Conservation (phyloP, 495 filamentous ascomycete genomes). For the Cryomyces minteri region DNA sequence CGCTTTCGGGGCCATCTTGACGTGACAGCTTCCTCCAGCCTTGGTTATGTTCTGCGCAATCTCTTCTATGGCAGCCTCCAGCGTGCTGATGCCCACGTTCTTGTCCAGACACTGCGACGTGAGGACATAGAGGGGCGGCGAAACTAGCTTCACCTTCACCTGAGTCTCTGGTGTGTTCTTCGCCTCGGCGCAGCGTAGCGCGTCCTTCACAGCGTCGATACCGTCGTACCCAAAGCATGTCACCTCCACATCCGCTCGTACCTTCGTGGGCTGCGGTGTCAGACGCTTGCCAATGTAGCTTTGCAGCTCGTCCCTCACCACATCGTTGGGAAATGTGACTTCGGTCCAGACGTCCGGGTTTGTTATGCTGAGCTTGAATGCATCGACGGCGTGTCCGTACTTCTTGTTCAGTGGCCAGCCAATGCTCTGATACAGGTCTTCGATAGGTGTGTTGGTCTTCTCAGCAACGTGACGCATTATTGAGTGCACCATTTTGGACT, state of each 20-base stretch:
- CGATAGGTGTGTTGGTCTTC: constrained; percentile 85
- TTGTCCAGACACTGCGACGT: constrained; percentile 93
- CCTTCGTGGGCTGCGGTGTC: constrained; percentile 92
- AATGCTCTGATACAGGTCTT: constrained; percentile 81
- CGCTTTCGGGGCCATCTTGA: constrained; percentile 97
- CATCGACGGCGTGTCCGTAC: constrained; percentile 90
- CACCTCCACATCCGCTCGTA: constrained; percentile 93
- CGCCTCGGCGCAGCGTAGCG: constrained; percentile 71
- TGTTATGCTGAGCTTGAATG: constrained; percentile 97
- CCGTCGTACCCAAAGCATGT: constrained; percentile 97
- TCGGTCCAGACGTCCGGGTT: constrained; percentile 95
- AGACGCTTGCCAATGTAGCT: constrained; percentile 90
- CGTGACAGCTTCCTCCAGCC: constrained; percentile 57
- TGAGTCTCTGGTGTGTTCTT: constrained; percentile 75
- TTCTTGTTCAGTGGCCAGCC: constrained; percentile 95
- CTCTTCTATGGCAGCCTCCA: constrained; percentile 76
- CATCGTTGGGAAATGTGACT: constrained; percentile 67
- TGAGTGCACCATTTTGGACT: constrained; percentile 96
- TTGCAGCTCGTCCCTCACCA: constrained; percentile 73
- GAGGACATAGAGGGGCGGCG: constrained; percentile 83
- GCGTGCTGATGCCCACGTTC: constrained; percentile 54
- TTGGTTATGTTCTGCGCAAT: constrained; percentile 58
- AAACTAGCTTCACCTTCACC: constrained; percentile 94
- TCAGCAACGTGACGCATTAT: constrained; percentile 97
- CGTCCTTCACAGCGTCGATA: constrained; percentile 91